Evolutionary conservation across 1,284 basidiomycete genomes (phyloP).

Genomic region (Somion occarium): DNA sequence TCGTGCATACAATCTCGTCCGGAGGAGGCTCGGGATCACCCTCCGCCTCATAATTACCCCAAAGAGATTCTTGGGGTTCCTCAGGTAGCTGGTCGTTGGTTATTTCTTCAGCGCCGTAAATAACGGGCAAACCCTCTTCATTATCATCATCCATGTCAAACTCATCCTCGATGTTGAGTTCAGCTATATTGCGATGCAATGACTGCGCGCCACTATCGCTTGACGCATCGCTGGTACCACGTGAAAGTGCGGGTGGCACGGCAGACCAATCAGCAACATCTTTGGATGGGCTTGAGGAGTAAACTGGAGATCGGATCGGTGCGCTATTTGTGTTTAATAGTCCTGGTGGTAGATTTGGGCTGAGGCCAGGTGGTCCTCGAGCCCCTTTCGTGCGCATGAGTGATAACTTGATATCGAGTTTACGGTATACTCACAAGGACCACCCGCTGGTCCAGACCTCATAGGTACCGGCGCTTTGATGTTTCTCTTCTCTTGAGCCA

Average conservation of each 20-base stretch:
- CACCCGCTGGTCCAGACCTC: too few relatives aligned
- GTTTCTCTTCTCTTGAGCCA: too few relatives aligned
- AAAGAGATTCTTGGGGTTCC: conserved; percentile 7
- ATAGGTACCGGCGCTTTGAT: too few relatives aligned
- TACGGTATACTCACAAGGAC: too few relatives aligned
- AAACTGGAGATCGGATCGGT: neutral
- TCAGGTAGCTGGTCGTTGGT: neutral
- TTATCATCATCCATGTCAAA: conserved; percentile 8
- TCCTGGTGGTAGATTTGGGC: neutral
- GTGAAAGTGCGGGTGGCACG: neutral
- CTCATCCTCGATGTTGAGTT: conserved; percentile 2
- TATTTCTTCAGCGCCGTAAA: neutral
- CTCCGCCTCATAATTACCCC: conserved; percentile 8
- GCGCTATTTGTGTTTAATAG: neutral
- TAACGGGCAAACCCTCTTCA: neutral
- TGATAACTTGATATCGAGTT: neutral
- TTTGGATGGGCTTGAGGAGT: neutral
- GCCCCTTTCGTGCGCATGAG: neutral
- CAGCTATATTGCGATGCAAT: neutral
- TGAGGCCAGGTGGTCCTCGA: neutral
- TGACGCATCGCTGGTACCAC: neutral
- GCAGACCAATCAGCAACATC: neutral
- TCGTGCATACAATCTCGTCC: conserved; percentile 14
- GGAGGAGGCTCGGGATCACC: neutral
- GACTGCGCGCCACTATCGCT: neutral